These are phyloP conservation scores for Paracamarosporium sp. DNA, from an alignment of 2,329 filamentous ascomycete species.

Conservation along the genomic window DNA sequence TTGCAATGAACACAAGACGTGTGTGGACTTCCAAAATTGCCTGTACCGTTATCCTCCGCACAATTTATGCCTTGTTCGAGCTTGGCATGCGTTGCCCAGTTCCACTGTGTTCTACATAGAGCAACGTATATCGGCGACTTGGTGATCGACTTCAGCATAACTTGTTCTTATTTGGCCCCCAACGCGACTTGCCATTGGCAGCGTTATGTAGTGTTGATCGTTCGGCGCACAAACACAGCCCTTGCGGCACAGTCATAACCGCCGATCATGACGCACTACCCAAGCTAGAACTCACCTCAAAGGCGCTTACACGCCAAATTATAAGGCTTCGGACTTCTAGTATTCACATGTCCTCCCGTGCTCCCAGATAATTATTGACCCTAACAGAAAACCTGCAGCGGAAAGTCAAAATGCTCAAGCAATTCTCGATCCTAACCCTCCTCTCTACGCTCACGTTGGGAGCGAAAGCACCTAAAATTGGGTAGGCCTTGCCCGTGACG, in stretches of 20 bases:
- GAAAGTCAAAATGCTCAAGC: not conserved
- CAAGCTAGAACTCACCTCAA: not conserved
- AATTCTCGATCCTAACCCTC: not conserved
- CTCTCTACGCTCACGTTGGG: not conserved
- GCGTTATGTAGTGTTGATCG: not conserved
- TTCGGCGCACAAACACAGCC: not conserved
- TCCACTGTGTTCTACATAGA: no score
- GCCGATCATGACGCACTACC: constrained; percentile 1
- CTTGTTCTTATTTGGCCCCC: not conserved
- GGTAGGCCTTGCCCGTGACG: not conserved
- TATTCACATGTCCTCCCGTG: not conserved
- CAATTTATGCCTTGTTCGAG: no score
- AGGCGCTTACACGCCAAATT: not conserved
- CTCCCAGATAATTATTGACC: not conserved
- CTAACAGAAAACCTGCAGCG: not conserved
- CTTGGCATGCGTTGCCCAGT: no score
- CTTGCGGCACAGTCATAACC: not conserved
- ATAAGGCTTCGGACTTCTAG: not conserved
- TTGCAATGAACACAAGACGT: no score
- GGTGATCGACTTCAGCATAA: not conserved
- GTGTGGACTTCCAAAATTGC: no score
- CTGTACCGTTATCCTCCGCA: no score
- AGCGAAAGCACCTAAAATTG: not conserved
- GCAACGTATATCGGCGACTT: not conserved
- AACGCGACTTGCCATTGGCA: not conserved